Evolutionary conservation across 768 basidiomycete species (phyloP), one percentile per base, ranked within the genome.

Genomic region (Amanita muscaria): DNA sequence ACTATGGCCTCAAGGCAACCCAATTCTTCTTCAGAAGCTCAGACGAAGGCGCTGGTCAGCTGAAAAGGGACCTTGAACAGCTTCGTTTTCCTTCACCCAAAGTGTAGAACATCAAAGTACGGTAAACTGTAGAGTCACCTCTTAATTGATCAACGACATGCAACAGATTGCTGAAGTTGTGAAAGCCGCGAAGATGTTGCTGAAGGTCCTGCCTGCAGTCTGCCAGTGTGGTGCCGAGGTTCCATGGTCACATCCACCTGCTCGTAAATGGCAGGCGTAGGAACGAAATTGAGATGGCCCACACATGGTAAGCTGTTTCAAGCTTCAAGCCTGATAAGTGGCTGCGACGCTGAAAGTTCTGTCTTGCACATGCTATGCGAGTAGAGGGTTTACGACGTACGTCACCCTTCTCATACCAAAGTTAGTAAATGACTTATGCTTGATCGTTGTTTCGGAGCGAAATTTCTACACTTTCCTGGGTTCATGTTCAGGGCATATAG

Each of bases 171-270:
- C 63, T 22, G 50, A 42, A 0, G 47, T 56, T 4, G 57, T 65
- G 15, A 56, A 64, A 30, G 64, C 64, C 5, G 55, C 73, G 34
- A 56, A 62, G 40, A 64, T 21, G 32, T n/a, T 12, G 21, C 12
- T 8, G 68, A 72, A 41, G 88, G 88, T 52, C 86, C 87, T 2
- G 88, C 87, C 12, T 91, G n/a, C n/a, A n/a, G n/a, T n/a, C n/a
- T n/a, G n/a, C n/a, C n/a, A n/a, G n/a, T n/a, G 88, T 62, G 60
- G 70, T 30, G 69, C 71, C 1, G 67, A 68, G 31, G 68, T 91
- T 21, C 76, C 75, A 2, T 16, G 32, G 25, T 31, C 7, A 14
- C 11, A 24, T 39, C 22, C n/a, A n/a, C n/a, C n/a, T n/a, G n/a
- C n/a, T n/a, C n/a, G n/a, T n/a, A n/a, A n/a, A n/a, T n/a, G n/a